These are phyloP conservation scores for Phytophthora cryptogea DNA, from an alignment of 352 stramenopile species.

Conservation along the genomic window DNA sequence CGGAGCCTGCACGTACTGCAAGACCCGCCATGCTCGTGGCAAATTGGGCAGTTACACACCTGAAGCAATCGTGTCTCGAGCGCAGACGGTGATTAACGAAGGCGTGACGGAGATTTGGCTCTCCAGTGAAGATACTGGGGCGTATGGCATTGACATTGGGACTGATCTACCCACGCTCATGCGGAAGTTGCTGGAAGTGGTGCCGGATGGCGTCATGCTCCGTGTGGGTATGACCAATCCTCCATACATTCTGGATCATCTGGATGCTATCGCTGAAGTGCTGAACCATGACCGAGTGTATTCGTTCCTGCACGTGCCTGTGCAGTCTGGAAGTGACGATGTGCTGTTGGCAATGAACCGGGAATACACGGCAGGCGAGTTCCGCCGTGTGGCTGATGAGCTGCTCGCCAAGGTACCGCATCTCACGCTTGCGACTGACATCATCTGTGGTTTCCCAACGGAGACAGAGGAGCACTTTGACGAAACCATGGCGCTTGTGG, in stretches of 20 bases:
- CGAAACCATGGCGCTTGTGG: slow-evolving; percentile 86
- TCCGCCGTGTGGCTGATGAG: slow-evolving; percentile 73
- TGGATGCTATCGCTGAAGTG: slow-evolving; percentile 81
- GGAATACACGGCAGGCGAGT: slow-evolving; percentile 89
- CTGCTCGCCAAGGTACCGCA: slow-evolving; percentile 75
- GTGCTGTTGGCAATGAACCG: slow-evolving; percentile 92
- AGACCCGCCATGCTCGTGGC: slow-evolving; percentile 91
- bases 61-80: slow-evolving; percentile 76
- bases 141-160: slow-evolving; percentile 90
- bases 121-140: slow-evolving; percentile 91
- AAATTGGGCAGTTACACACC: slow-evolving; percentile 89
- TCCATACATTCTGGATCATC: slow-evolving; percentile 90
- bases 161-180: slow-evolving; percentile 81
- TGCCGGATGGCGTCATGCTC: slow-evolving; percentile 85
- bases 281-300: slow-evolving; percentile 88
- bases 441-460: slow-evolving; percentile 92
- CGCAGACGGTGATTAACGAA: slow-evolving; percentile 67
- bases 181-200: slow-evolving; percentile 60
- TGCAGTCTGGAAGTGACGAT: slow-evolving; percentile 88
- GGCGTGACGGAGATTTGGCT: slow-evolving; percentile 93
- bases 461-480: slow-evolving; percentile 91
- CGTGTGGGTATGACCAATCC: slow-evolving; percentile 94
- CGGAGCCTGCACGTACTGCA: slow-evolving; percentile 94
- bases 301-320: slow-evolving; percentile 91
- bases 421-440: slow-evolving; percentile 91